phyloP scores from a whole-genome alignment of 1,284 basidiomycete genomes.

The Heterobasidion occidentale region DNA sequence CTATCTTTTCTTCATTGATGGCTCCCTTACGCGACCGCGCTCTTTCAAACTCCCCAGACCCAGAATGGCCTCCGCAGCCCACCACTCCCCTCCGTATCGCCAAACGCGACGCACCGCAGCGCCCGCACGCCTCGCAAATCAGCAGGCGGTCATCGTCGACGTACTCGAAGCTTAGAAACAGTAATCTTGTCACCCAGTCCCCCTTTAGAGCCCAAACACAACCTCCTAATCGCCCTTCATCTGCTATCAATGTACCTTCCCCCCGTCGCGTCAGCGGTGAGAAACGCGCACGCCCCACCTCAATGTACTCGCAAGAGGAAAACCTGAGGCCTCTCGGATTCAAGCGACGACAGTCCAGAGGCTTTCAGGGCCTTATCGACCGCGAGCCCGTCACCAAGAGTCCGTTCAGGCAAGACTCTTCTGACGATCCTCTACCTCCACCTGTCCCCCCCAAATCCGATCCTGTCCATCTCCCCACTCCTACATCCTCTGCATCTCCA shows the following conservation, averaged over 20 bases:
- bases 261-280: conserved; percentile 62
- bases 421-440: conserved; percentile 19
- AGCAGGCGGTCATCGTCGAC: conserved; percentile 74
- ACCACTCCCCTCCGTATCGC: conserved; percentile 57
- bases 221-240: conserved; percentile 34
- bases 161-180: conserved; percentile 75
- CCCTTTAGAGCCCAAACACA: conserved; percentile 70
- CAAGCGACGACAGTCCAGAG: conserved; percentile 70
- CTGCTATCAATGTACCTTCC: conserved; percentile 12
- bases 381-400: conserved; percentile 77
- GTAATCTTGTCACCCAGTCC: conserved; percentile 82
- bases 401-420: conserved; percentile 50
- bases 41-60: conserved; percentile 57
- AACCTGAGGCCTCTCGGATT: conserved; percentile 64
- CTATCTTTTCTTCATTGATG: conserved; percentile 3
- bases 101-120: conserved; percentile 46
- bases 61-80: conserved; percentile 31
- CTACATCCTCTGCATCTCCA: conserved; percentile 36
- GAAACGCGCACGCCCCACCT: conserved; percentile 60
- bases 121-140: conserved; percentile 32
- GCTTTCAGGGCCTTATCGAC: conserved; percentile 66
- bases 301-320: conserved; percentile 62
- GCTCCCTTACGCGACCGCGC: conserved; percentile 47
- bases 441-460: conserved; percentile 18
- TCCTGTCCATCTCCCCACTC: conserved; percentile 11